Conservation (phyloP, 352 stramenopile species). For the Phytophthora quininea region DNA sequence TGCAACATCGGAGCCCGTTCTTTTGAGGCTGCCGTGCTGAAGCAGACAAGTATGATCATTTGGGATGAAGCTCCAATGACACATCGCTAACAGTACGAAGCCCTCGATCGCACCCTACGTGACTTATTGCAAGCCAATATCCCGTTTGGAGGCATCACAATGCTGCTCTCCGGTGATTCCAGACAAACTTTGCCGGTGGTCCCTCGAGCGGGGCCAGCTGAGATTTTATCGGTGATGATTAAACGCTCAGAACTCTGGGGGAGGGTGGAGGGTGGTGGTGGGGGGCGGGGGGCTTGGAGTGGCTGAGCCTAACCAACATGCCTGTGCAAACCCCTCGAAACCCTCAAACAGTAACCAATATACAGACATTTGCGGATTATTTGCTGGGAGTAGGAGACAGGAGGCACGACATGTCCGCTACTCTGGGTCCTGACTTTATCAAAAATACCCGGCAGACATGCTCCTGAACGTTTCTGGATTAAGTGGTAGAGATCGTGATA, state of each 20-base stretch:
- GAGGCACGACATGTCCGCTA: background rate
- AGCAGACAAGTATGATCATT: background rate
- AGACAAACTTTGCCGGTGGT: slow-evolving; percentile 7
- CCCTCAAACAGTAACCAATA: background rate
- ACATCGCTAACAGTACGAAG: slow-evolving; percentile 7
- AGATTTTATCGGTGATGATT: slow-evolving; percentile 3
- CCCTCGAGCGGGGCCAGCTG: background rate
- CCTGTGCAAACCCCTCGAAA: background rate
- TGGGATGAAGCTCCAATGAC: slow-evolving; percentile 14
- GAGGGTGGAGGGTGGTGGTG: background rate
- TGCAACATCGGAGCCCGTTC: background rate
- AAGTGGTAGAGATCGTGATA: background rate
- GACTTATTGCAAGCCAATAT: slow-evolving; percentile 9
- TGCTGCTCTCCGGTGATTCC: slow-evolving; percentile 8
- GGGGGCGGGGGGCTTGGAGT: background rate
- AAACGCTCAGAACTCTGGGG: background rate
- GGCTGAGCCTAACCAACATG: background rate
- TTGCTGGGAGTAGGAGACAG: background rate
- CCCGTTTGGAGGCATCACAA: slow-evolving; percentile 9
- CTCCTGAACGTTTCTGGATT: background rate
- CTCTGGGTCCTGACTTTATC: background rate
- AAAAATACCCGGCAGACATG: slow-evolving; percentile 5
- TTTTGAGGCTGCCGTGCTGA: background rate
- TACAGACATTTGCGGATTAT: background rate
- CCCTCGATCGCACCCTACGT: slow-evolving; percentile 1